Conservation (phyloP, 2,329 filamentous ascomycete species). For the Exserohilum rostratum region DNA sequence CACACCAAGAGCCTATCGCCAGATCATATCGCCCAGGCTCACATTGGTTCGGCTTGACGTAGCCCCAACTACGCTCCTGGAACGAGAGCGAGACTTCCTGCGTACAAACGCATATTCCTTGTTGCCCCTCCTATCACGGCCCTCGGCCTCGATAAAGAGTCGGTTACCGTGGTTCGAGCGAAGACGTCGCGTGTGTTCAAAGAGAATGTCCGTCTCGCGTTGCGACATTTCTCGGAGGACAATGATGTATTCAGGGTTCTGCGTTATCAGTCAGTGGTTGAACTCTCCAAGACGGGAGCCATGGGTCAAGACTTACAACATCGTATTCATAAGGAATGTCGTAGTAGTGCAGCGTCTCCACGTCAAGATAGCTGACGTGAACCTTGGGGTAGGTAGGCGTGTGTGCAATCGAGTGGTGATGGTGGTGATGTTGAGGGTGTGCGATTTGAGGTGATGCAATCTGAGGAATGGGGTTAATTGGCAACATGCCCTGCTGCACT, state of each 20-base stretch:
- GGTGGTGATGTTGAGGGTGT: slow-evolving; percentile 7
- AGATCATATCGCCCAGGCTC: slow-evolving; percentile 44
- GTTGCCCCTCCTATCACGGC: slow-evolving; percentile 45
- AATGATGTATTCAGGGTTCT: slow-evolving; percentile 56
- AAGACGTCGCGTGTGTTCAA: slow-evolving; percentile 57
- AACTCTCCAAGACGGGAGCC: background rate
- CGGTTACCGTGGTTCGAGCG: slow-evolving; percentile 39
- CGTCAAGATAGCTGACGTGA: slow-evolving; percentile 52
- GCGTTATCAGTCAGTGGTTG: slow-evolving; percentile 8
- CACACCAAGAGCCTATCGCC: slow-evolving; percentile 12
- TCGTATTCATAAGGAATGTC: slow-evolving; percentile 57
- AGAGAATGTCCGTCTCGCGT: slow-evolving; percentile 56
- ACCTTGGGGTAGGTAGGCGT: slow-evolving; percentile 57
- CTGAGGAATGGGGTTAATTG: slow-evolving; percentile 39
- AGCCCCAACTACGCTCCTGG: slow-evolving; percentile 38
- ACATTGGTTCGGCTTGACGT: slow-evolving; percentile 37
- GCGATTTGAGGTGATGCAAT: slow-evolving; percentile 1
- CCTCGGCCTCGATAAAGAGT: slow-evolving; percentile 52
- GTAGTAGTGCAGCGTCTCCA: slow-evolving; percentile 57
- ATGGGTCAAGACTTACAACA: slow-evolving; percentile 46
- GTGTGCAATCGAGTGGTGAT: slow-evolving; percentile 12
- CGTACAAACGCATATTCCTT: slow-evolving; percentile 56
- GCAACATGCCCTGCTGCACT: slow-evolving; percentile 43
- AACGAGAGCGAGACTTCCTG: slow-evolving; percentile 37
- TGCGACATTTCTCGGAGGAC: slow-evolving; percentile 57